Evolutionary conservation across 2,329 filamentous ascomycete species (phyloP).

Genomic region (Pseudocercospora pini-densiflorae): DNA sequence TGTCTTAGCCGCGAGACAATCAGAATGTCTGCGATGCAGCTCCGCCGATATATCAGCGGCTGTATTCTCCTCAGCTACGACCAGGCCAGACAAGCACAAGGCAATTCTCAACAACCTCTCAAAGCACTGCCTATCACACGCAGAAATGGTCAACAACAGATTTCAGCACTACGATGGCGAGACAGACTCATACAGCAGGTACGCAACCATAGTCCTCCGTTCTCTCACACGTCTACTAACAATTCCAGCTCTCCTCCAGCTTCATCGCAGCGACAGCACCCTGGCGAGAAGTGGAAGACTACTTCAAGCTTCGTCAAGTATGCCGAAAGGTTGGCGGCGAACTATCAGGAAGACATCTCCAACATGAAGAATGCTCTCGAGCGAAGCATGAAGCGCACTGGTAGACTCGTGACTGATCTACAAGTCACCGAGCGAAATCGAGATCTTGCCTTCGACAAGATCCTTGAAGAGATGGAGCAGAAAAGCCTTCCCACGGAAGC

Average conservation of each 20-base stretch:
- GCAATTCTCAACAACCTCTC: no score
- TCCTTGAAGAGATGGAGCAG: background rate
- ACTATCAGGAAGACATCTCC: background rate
- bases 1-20: background rate
- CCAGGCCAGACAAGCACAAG: background rate
- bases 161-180: background rate
- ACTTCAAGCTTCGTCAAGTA: background rate
- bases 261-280: background rate
- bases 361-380: background rate
- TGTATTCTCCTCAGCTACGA: background rate
- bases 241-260: background rate
- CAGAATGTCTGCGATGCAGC: background rate
- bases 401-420: background rate
- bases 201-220: no score
- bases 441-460: background rate
- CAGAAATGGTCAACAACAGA: background rate
- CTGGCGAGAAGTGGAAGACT: background rate
- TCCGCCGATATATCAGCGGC: background rate
- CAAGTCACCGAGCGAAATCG: background rate
- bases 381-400: background rate
- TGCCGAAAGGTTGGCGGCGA: background rate
- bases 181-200: background rate
- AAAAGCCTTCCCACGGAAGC: background rate
- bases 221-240: no score
- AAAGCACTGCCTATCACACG: background rate